These are phyloP conservation scores for Crocinoboletus sp. DNA, from an alignment of 1,284 basidiomycete genomes.

Conservation along the genomic window DNA sequence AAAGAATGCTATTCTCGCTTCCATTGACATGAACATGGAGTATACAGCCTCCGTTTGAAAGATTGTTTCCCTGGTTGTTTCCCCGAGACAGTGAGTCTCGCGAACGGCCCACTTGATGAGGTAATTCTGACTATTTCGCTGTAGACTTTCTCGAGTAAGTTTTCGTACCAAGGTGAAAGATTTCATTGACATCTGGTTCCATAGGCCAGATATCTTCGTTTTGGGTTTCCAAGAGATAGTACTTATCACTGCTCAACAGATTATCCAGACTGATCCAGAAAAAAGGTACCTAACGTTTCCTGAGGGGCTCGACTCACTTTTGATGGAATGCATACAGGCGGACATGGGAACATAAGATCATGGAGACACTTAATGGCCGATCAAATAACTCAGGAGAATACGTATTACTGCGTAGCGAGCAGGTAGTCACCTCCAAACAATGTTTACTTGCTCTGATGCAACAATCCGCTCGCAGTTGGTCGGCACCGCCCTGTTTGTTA, in stretches of 20 bases:
- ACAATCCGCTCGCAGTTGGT: constrained; percentile 62
- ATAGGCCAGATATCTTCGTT: constrained; percentile 86
- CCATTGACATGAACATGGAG: constrained; percentile 11
- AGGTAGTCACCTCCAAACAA: constrained; percentile 43
- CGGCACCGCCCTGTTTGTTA: constrained; percentile 87
- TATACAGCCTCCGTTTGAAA: constrained; percentile 70
- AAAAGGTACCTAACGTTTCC: constrained; percentile 55
- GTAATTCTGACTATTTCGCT: constrained; percentile 11
- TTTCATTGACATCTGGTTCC: constrained; percentile 4
- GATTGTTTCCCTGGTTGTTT: constrained; percentile 87
- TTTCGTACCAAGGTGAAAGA: neutral
- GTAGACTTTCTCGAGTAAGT: constrained; percentile 58
- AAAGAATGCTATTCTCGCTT: constrained; percentile 7
- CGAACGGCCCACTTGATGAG: neutral
- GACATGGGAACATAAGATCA: constrained; percentile 82
- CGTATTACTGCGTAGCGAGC: constrained; percentile 87
- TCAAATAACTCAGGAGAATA: constrained; percentile 71
- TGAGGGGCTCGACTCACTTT: neutral
- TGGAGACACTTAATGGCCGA: constrained; percentile 72
- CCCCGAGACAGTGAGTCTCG: constrained; percentile 62
- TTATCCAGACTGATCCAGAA: constrained; percentile 94
- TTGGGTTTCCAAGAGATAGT: constrained; percentile 98
- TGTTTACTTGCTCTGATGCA: neutral
- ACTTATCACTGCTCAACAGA: constrained; percentile 94
- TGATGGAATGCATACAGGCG: constrained; percentile 43